A percentile compares a stretch with the other conserved stretches of the same genome.
Evolutionary conservation across 768 basidiomycete genomes (phyloP).

Genomic region (Hygrophorus russula): DNA sequence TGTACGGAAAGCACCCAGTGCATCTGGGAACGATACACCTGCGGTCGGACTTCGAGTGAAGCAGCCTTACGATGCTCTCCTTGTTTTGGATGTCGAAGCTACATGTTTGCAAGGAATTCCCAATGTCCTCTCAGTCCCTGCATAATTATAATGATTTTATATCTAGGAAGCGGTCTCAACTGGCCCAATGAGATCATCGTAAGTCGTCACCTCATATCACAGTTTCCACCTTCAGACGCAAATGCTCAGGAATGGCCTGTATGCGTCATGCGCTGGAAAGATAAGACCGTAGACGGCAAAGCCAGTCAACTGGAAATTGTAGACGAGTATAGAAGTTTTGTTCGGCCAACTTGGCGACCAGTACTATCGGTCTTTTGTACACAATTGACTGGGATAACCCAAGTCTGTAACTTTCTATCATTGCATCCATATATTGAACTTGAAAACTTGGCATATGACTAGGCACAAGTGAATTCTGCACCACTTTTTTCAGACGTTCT

Average conservation of each 20-base stretch:
- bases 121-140: no score
- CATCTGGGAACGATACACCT: not conserved
- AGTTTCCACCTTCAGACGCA: not conserved
- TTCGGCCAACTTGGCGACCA: conserved; percentile 81
- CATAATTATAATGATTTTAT: no score
- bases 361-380: conserved; percentile 76
- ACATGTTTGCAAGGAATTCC: conserved; percentile 41
- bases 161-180: conserved; percentile 50
- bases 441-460: conserved; percentile 3
- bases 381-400: conserved; percentile 81
- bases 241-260: conserved; percentile 80
- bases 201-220: conserved; percentile 18
- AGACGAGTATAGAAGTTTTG: conserved; percentile 81
- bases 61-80: conserved; percentile 62
- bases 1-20: no score
- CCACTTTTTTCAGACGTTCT: conserved; percentile 68
- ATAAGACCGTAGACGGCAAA: conserved; percentile 37
- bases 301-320: conserved; percentile 55
- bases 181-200: conserved; percentile 97
- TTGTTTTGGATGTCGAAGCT: conserved; percentile 85
- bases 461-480: conserved; percentile 75
- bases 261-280: conserved; percentile 74
- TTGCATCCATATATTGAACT: not conserved
- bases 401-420: conserved; percentile 40
- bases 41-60: conserved; percentile 11